phyloP scores from a whole-genome alignment of 306 rosid genomes.

The Lupinus albus region DNA sequence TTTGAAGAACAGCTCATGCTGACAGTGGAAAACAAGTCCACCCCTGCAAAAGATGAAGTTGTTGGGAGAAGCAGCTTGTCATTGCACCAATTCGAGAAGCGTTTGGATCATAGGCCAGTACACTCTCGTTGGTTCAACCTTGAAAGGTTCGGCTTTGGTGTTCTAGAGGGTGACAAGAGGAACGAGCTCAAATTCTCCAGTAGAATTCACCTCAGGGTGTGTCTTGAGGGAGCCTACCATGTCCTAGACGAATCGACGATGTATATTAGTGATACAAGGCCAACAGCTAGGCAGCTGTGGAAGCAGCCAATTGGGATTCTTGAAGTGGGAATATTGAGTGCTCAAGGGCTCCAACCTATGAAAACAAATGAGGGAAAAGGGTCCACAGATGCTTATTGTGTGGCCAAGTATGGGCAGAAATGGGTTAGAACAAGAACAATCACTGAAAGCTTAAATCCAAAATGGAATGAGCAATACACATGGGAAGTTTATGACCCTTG shows the following conservation, averaged over 20 bases:
- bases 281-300: slow-evolving; percentile 81
- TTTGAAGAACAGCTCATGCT: slow-evolving; percentile 72
- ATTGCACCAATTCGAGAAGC: slow-evolving; percentile 57
- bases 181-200: slow-evolving; percentile 69
- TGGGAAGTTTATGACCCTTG: slow-evolving; percentile 54
- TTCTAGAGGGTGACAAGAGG: slow-evolving; percentile 67
- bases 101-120: slow-evolving; percentile 70
- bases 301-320: slow-evolving; percentile 84
- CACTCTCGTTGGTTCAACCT: slow-evolving; percentile 74
- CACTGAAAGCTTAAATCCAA: slow-evolving; percentile 52
- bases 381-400: slow-evolving; percentile 74
- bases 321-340: slow-evolving; percentile 84
- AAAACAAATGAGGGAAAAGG: slow-evolving; percentile 60
- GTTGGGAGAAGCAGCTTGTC: slow-evolving; percentile 52
- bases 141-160: slow-evolving; percentile 72
- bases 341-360: slow-evolving; percentile 78
- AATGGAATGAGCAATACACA: slow-evolving; percentile 51
- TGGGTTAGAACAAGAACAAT: slow-evolving; percentile 87
- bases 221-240: slow-evolving; percentile 88
- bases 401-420: slow-evolving; percentile 80
- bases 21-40: slow-evolving; percentile 60
- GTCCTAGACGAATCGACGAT: slow-evolving; percentile 79
- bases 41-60: slow-evolving; percentile 59
- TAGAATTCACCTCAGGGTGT: slow-evolving; percentile 52
- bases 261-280: slow-evolving; percentile 79